phyloP scores from a whole-genome alignment of 176 grass and related monocot species.

The Paspalum notatum region DNA sequence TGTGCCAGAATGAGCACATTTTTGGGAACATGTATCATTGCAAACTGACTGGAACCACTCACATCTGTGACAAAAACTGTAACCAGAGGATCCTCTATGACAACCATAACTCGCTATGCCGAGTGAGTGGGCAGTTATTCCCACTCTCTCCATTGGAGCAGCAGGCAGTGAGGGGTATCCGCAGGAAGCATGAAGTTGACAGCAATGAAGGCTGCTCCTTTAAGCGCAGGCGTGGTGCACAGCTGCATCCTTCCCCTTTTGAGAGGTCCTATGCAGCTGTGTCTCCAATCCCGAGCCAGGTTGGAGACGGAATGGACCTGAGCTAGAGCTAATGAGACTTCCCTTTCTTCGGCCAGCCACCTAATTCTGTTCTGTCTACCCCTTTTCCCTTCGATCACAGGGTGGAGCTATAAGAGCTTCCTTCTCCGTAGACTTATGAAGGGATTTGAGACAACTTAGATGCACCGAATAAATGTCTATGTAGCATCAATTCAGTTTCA shows the following conservation, averaged over 20 bases:
- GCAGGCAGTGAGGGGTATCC: constrained; percentile 88
- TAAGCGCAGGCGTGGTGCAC: constrained; percentile 82
- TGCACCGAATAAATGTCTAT: constrained; percentile 61
- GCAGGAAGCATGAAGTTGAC: constrained; percentile 89
- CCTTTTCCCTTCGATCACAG: constrained; percentile 47
- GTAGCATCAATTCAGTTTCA: constrained; percentile 58
- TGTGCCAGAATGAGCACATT: constrained; percentile 90
- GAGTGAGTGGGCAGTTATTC: constrained; percentile 90
- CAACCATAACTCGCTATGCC: constrained; percentile 94
- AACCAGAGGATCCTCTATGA: constrained; percentile 97
- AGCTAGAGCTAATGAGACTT: constrained; percentile 77
- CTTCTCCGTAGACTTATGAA: constrained; percentile 57
- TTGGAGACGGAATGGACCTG: constrained; percentile 99
- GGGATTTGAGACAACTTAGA: constrained; percentile 67
- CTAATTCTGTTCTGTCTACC: constrained; percentile 39
- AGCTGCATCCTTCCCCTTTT: constrained; percentile 79
- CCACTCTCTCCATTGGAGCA: constrained; percentile 77
- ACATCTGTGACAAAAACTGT: constrained; percentile 98
- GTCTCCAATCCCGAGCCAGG: constrained; percentile 76
- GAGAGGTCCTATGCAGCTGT: constrained; percentile 82
- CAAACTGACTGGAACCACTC: constrained; percentile 81
- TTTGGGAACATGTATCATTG: constrained; percentile 98
- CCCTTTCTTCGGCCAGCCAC: constrained; percentile 47
- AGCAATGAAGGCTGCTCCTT: constrained; percentile 78
- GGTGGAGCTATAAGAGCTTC: constrained; percentile 60